A percentile compares a stretch with the other conserved stretches of the same genome.
Conservation (phyloP, 441 rosid species). For the Jatropha multifida region DNA sequence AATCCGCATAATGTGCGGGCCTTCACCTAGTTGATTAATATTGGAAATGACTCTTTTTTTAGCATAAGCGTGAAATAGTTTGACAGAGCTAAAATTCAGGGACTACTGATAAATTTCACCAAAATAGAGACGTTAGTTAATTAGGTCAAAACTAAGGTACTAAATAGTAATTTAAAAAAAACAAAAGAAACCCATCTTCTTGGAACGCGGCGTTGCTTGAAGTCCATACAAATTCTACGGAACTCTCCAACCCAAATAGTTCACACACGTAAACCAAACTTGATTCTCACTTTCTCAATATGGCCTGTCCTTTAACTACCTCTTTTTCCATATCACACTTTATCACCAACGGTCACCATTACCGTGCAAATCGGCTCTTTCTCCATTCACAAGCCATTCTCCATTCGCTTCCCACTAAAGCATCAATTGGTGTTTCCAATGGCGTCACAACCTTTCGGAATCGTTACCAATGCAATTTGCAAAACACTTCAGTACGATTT, state of each 20-base stretch:
- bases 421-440: conserved; percentile 21
- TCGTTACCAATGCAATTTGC: background rate
- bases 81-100: too few species aligned
- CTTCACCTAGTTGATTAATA: too few species aligned
- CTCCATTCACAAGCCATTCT: conserved; percentile 17
- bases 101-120: too few species aligned
- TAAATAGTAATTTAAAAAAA: too few species aligned
- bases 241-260: background rate
- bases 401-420: background rate
- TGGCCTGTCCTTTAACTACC: conserved; percentile 45
- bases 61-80: too few species aligned
- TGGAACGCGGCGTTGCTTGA: background rate
- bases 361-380: conserved; percentile 13
- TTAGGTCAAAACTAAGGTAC: too few species aligned
- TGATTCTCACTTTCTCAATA: background rate
- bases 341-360: conserved; percentile 21
- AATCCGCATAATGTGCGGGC: too few species aligned
- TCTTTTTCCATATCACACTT: conserved; percentile 24
- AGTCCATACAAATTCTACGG: background rate
- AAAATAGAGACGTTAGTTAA: too few species aligned
- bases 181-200: background rate
- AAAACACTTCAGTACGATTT: background rate
- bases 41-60: too few species aligned
- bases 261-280: background rate
- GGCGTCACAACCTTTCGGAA: conserved; percentile 25